Conservation (phyloP, 495 filamentous ascomycete species). For the Neohortaea acidophila region DNA sequence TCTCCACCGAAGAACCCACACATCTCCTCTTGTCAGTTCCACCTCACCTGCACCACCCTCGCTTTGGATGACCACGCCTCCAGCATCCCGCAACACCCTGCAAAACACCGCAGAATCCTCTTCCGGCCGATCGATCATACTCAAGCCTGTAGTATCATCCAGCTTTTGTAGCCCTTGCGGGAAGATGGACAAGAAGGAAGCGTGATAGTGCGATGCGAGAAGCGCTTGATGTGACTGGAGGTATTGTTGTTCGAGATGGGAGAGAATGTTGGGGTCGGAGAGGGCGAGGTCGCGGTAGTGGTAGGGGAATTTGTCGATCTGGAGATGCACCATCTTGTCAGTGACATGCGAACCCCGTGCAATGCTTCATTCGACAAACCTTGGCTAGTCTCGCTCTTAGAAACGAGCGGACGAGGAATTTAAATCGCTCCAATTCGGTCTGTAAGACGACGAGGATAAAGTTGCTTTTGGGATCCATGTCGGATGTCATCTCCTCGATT, state of each 20-base stretch:
- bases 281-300: conserved; percentile 36
- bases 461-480: conserved; percentile 73
- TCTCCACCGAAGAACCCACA: conserved; percentile 77
- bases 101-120: conserved; percentile 69
- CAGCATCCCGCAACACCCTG: conserved; percentile 48
- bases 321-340: conserved; percentile 23
- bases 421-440: conserved; percentile 86
- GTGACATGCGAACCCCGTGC: conserved; percentile 7
- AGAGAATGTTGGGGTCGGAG: conserved; percentile 39
- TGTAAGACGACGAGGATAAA: conserved; percentile 89
- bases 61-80: conserved; percentile 38
- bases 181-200: conserved; percentile 68
- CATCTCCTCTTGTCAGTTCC: conserved; percentile 61
- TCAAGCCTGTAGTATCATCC: conserved; percentile 77
- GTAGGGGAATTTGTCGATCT: conserved; percentile 56
- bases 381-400: conserved; percentile 77
- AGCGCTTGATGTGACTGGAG: conserved; percentile 67
- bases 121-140: conserved; percentile 85
- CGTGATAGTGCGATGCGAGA: conserved; percentile 63
- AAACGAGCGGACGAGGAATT: conserved; percentile 75
- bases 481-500: conserved; percentile 37
- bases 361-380: conserved; percentile 24
- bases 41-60: conserved; percentile 34
- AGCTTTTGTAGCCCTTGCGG: conserved; percentile 59
- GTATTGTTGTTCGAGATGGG: conserved; percentile 58